Base-by-base conservation (phyloP, 116 monocot genomes). In the Dioscorea cayenensis region DNA sequence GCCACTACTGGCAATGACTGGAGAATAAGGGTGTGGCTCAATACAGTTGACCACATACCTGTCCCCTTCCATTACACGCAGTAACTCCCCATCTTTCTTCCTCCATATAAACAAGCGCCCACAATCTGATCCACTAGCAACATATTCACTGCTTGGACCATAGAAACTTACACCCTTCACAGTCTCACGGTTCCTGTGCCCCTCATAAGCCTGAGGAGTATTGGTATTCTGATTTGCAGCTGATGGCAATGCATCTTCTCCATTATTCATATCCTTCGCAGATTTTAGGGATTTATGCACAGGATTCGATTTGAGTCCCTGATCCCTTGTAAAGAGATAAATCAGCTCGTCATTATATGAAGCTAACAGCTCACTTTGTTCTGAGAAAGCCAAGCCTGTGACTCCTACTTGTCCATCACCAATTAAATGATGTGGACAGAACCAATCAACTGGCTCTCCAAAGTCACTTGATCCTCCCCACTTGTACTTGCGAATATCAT, bases 71-170 rank as follows among this genome's bases (percentile, higher is more conserved):
- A 99, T 93, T 36, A 80, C 94, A 28, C 94, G 82, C 61, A 99
- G 70, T 4, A 94, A 72, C 70, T 84, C 79, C 48, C 88, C 99
- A 73, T 82, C 91, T 55, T 78, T 87, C 70, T 99, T 99, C 62
- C 84, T 91, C 99, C 99, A 99, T 50, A 99, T 89, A 82, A 99
- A 99, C 10, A 86, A 71, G 14, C 80, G 84, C 2, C 94, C 99
- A 79, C 91, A 93, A 21, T 99, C 99, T 65, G 99, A 99, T 49
- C 99, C 99, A 74, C 94, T 94, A 23, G 82, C 77, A n/a, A 97
- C 89, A 80, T 94, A 99, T 59, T 99, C 94, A 79, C 85, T 81
- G 66, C 77, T 82, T 18, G 99, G 91, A 28, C 94, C 94, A 38
- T 87, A 86, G 68, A 99, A 93, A 59, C 77, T 84, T 17, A 87